Conservation (phyloP, 306 rosid genomes). For the Gleditsia sinensis region DNA sequence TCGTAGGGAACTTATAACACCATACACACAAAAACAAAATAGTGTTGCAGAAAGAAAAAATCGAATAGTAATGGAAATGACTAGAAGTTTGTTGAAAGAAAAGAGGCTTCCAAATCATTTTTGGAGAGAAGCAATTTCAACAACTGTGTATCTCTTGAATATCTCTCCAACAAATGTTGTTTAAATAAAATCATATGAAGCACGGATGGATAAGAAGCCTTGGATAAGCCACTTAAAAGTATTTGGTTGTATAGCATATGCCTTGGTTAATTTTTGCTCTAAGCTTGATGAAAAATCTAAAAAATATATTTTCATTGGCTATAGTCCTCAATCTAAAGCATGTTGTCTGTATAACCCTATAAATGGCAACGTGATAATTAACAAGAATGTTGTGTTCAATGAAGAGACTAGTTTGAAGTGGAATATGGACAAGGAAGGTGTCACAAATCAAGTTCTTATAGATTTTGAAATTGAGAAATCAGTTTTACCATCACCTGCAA, state of each 20-base stretch:
- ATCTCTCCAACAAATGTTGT: not conserved
- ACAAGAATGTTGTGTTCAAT: not conserved
- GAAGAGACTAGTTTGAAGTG: not conserved
- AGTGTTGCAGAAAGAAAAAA: too few relatives aligned
- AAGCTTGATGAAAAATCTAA: not conserved
- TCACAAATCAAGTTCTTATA: too few relatives aligned
- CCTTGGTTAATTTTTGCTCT: not conserved
- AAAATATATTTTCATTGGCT: too few relatives aligned
- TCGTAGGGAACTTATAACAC: too few relatives aligned
- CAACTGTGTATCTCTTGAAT: too few relatives aligned
- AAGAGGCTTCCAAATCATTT: too few relatives aligned
- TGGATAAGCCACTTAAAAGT: not conserved
- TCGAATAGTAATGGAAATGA: not conserved
- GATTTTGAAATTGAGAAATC: too few relatives aligned
- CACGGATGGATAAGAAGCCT: not conserved
- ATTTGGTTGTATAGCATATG: not conserved
- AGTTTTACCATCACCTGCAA: too few relatives aligned
- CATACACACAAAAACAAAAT: too few relatives aligned
- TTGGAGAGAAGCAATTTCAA: too few relatives aligned
- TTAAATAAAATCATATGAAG: too few relatives aligned
- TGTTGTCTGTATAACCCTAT: not conserved
- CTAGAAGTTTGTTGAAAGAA: not conserved
- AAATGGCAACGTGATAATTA: not conserved
- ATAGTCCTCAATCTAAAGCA: not conserved
- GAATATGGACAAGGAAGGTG: too few relatives aligned